Percentiles rank a stretch among this genome's conserved stretches.
These are phyloP conservation scores for Syzygium malaccense DNA, from an alignment of 441 rosid species.

Conservation along the genomic window DNA sequence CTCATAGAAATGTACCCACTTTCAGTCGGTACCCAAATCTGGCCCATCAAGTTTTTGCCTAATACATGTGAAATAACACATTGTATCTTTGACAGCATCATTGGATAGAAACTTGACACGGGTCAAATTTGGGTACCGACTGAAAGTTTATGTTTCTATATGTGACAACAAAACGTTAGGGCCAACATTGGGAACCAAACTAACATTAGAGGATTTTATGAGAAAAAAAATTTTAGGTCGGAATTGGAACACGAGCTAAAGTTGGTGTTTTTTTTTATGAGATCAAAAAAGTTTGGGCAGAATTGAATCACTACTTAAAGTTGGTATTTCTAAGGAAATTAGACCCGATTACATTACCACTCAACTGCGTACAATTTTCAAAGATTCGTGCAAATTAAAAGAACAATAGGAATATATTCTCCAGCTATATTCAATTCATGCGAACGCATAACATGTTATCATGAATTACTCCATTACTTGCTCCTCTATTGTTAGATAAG, in stretches of 20 bases:
- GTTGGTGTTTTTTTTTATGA: neutral
- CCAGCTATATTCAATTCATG: neutral
- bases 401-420: neutral
- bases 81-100: neutral
- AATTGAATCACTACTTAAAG: neutral
- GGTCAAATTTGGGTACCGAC: neutral
- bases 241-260: neutral
- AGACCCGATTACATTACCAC: neutral
- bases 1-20: too few relatives aligned
- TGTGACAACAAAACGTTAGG: neutral
- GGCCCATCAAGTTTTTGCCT: neutral
- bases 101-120: neutral
- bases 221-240: neutral
- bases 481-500: neutral
- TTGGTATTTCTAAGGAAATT: neutral
- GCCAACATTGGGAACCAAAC: neutral
- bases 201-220: neutral
- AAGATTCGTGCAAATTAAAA: neutral
- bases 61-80: neutral
- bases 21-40: neutral
- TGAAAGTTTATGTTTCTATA: neutral
- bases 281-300: neutral
- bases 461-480: neutral
- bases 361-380: neutral
- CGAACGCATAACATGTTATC: neutral